Conservation (phyloP, 129 eudicot genomes). For the Calendula officinalis region DNA sequence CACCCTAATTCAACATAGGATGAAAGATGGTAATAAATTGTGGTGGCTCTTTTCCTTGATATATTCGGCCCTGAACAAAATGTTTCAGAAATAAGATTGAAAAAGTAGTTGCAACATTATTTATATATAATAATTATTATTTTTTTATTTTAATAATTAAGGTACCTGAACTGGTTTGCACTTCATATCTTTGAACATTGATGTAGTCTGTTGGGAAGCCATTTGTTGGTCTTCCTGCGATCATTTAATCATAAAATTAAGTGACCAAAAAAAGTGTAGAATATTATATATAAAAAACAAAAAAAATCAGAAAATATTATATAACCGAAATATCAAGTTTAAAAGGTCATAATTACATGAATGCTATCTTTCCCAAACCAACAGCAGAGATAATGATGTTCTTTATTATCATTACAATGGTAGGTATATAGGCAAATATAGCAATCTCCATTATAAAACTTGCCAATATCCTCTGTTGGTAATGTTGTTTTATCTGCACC, state of each 20-base stretch:
- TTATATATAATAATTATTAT: too few relatives aligned
- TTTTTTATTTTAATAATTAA: too few relatives aligned
- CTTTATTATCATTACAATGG: slow-evolving; percentile 78
- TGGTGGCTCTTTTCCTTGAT: too few relatives aligned
- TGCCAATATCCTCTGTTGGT: slow-evolving; percentile 71
- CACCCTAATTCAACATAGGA: too few relatives aligned
- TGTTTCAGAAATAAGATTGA: too few relatives aligned
- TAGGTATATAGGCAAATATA: slow-evolving; percentile 80
- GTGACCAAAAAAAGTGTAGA: not conserved
- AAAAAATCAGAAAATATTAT: not conserved
- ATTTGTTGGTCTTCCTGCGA: slow-evolving; percentile 69
- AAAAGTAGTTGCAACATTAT: too few relatives aligned
- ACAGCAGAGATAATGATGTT: slow-evolving; percentile 77
- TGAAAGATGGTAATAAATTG: too few relatives aligned
- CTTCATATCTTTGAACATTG: slow-evolving; percentile 82
- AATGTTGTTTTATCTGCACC: slow-evolving; percentile 74
- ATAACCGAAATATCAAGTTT: not conserved
- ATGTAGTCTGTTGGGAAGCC: slow-evolving; percentile 62
- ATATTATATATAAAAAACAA: not conserved
- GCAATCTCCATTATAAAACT: slow-evolving; percentile 97
- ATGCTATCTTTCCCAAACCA: slow-evolving; percentile 98
- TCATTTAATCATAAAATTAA: too few relatives aligned
- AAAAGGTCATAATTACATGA: slow-evolving; percentile 64
- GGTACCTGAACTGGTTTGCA: slow-evolving; percentile 75
- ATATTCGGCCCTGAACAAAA: too few relatives aligned